A percentile compares a stretch with the other conserved stretches of the same genome.
Evolutionary conservation across 768 basidiomycete species (phyloP).

Genomic region (Amanita fuliginea): DNA sequence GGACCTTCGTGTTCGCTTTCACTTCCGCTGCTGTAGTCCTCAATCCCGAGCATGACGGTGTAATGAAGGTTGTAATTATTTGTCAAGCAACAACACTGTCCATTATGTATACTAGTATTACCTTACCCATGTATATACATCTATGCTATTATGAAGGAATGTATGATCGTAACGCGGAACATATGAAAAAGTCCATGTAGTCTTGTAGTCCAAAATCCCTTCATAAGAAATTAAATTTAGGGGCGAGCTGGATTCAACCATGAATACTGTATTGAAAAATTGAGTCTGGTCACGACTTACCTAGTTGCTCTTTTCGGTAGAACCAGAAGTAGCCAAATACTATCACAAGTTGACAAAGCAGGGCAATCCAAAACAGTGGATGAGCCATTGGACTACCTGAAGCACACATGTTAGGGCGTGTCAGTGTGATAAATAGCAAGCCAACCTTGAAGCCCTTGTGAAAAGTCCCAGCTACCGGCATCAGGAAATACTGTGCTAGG

Average conservation of each 20-base stretch:
- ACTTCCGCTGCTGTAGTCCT: conserved; percentile 66
- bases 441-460: conserved; percentile 50
- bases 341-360: conserved; percentile 71
- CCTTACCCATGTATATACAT: background rate
- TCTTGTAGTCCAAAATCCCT: background rate
- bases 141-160: background rate
- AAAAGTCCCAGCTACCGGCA: conserved; percentile 83
- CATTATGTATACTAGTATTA: background rate
- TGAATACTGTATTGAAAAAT: background rate
- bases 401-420: background rate
- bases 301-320: conserved; percentile 90
- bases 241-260: conserved; percentile 21
- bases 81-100: background rate
- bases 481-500: conserved; percentile 89
- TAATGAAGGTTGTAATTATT: background rate
- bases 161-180: background rate
- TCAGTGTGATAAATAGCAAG: background rate
- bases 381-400: conserved; percentile 71
- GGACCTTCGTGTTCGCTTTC: conserved; percentile 41
- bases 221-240: conserved; percentile 15
- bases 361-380: conserved; percentile 82
- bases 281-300: conserved; percentile 30
- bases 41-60: conserved; percentile 56
- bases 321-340: conserved; percentile 94
- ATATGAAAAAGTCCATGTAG: background rate